These are phyloP conservation scores for Blastobotrys proliferans DNA, from an alignment of 1,139 yeast species.

Conservation along the genomic window DNA sequence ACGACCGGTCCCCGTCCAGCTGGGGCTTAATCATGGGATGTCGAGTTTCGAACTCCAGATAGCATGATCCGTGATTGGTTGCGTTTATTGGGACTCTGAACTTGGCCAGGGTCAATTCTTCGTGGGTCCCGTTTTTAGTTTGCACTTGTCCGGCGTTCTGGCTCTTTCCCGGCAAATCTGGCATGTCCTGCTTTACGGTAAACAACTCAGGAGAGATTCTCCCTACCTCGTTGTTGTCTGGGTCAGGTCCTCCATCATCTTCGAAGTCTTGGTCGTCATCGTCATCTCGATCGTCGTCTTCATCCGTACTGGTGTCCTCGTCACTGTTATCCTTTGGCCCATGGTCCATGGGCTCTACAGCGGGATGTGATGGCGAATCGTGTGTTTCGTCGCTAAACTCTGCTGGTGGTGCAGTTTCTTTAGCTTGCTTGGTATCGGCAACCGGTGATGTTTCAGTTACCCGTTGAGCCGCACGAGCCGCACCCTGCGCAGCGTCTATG, in stretches of 20 bases:
- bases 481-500: too few species aligned
- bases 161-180: background rate
- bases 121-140: background rate
- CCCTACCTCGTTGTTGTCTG: background rate
- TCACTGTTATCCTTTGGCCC: background rate
- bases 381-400: background rate
- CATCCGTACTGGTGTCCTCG: background rate
- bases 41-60: background rate
- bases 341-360: background rate
- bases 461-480: too few species aligned
- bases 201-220: background rate
- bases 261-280: background rate
- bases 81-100: constrained; percentile 4
- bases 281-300: constrained; percentile 1
- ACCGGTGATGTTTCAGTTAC: too few species aligned
- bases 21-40: background rate
- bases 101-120: constrained; percentile 1
- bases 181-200: constrained; percentile 1
- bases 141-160: constrained; percentile 3
- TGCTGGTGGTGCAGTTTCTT: background rate
- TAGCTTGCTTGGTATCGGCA: background rate
- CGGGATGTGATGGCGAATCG: background rate
- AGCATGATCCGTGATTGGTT: background rate
- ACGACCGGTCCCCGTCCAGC: background rate
- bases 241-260: background rate